Conservation (phyloP, 371 early-diverging fungal species). For the Mortierella polycephala region DNA sequence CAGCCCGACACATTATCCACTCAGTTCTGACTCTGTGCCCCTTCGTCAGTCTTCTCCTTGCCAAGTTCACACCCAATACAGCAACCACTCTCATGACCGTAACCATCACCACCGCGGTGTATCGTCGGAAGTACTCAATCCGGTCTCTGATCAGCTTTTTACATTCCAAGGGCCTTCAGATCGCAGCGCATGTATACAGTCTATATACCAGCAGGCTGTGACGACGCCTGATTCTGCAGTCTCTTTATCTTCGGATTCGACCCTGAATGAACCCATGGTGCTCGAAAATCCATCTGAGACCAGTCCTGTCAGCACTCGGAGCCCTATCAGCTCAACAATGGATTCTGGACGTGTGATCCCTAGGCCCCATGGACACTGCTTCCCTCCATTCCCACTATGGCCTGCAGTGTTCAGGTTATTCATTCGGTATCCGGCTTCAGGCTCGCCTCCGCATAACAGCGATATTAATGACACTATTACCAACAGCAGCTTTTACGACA, state of each 20-base stretch:
- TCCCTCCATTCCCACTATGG: slow-evolving; percentile 14
- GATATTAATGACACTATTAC: background rate
- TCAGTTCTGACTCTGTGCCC: too few species aligned
- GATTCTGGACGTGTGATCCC: background rate
- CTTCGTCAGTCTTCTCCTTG: too few species aligned
- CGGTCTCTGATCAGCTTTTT: background rate
- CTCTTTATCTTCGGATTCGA: slow-evolving; percentile 22
- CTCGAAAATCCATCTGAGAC: background rate
- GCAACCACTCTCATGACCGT: too few species aligned
- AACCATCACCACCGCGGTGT: too few species aligned
- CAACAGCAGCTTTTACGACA: background rate
- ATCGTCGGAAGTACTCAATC: too few species aligned
- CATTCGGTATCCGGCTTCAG: background rate
- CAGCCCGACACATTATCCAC: background rate
- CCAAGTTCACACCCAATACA: too few species aligned
- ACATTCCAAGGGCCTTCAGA: background rate
- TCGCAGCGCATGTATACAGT: slow-evolving; percentile 12
- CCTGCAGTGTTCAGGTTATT: slow-evolving; percentile 19
- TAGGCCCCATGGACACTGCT: background rate
- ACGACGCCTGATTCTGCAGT: slow-evolving; percentile 37
- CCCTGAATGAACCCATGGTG: background rate
- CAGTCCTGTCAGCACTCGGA: background rate
- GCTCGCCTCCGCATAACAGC: background rate
- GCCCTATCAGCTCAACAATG: too few species aligned
- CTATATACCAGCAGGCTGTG: slow-evolving; percentile 14